Conservation (phyloP, 2,329 filamentous ascomycete genomes). For the Pseudogymnoascus sp. region DNA sequence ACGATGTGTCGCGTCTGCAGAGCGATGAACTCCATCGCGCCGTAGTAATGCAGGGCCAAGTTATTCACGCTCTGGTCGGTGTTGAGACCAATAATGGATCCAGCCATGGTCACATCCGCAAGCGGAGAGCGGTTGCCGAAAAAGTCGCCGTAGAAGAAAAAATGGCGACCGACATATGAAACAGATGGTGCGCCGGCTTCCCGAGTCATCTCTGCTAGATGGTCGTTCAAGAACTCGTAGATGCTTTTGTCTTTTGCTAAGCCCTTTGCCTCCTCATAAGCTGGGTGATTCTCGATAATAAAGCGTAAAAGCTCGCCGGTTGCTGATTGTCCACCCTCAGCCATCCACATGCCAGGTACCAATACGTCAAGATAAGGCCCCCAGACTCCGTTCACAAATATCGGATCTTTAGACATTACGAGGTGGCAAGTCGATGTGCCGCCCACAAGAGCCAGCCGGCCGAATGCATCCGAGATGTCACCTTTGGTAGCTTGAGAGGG, state of each 20-base stretch:
- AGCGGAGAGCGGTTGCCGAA: slow-evolving; percentile 95
- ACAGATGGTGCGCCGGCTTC: slow-evolving; percentile 64
- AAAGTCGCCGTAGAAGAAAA: slow-evolving; percentile 97
- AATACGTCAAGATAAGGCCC: slow-evolving; percentile 93
- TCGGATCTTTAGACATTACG: slow-evolving; percentile 85
- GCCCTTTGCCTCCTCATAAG: slow-evolving; percentile 70
- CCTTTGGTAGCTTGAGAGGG: slow-evolving; percentile 59
- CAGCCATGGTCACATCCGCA: slow-evolving; percentile 87
- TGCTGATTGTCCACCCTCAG: slow-evolving; percentile 91
- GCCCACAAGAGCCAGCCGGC: slow-evolving; percentile 83
- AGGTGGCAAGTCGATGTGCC: slow-evolving; percentile 97
- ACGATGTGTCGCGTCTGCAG: slow-evolving; percentile 82
- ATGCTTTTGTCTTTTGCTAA: slow-evolving; percentile 73
- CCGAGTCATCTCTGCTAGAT: slow-evolving; percentile 67
- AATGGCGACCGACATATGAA: slow-evolving; percentile 79
- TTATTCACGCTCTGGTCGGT: slow-evolving; percentile 81
- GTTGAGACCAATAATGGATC: slow-evolving; percentile 76
- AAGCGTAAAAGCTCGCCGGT: slow-evolving; percentile 92
- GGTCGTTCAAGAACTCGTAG: slow-evolving; percentile 89
- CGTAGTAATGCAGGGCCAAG: slow-evolving; percentile 87
- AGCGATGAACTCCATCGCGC: slow-evolving; percentile 95
- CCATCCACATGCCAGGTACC: slow-evolving; percentile 89
- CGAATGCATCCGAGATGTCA: slow-evolving; percentile 87
- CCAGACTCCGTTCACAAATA: slow-evolving; percentile 95
- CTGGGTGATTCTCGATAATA: slow-evolving; percentile 89